Base-by-base conservation (phyloP, 2,329 filamentous ascomycete species). In the Lasiodiplodia theobromae region DNA sequence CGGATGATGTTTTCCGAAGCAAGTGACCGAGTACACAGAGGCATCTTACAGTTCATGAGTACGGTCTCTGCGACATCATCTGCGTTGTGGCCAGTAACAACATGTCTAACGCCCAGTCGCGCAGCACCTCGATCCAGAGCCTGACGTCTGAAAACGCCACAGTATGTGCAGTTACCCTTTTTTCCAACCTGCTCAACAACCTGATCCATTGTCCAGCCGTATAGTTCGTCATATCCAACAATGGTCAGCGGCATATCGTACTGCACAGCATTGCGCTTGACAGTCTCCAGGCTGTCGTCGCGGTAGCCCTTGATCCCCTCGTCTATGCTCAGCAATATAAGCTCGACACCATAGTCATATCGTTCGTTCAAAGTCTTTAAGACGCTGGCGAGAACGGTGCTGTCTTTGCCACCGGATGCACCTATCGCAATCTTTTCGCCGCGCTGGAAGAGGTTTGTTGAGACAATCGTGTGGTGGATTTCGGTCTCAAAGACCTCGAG, bases 161-260 rank as follows among this genome's bases (percentile, higher is more conserved):
- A 99, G 77, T 99, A 99, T 37, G 96, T 99, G 86, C 96, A 99
- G 80, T 99, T 99, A 37, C 95, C 94, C 80, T 97, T 98, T 83
- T 97, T 98, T 16, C 96, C 96, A 63, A 99, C 92, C 58, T 95
- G 93, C 75, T 94, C 92, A 4, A 99, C 96, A 11, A 99, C 96
- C 77, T 98, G 93, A 76, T 99, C 96, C 96, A 99, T 99, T 0
- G 94, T 97, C 96, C 96, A 99, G 10, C 95, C 96, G 78, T 99
- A 99, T 11, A 99, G 84, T 75, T 97, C 92, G 66, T 91, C 91
- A 75, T 99, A 99, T 62, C 95, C 94, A 62, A 99, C 89, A 68
- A 99, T 97, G 74, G 93, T 92, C 60, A 99, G 83, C 0, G 92
- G 89, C 91, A 99, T 96, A 1, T 91, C 89, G 81, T 98, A 97